Evolutionary conservation across 768 basidiomycete genomes (phyloP).

Genomic region (Candolleomyces aberdarensis): DNA sequence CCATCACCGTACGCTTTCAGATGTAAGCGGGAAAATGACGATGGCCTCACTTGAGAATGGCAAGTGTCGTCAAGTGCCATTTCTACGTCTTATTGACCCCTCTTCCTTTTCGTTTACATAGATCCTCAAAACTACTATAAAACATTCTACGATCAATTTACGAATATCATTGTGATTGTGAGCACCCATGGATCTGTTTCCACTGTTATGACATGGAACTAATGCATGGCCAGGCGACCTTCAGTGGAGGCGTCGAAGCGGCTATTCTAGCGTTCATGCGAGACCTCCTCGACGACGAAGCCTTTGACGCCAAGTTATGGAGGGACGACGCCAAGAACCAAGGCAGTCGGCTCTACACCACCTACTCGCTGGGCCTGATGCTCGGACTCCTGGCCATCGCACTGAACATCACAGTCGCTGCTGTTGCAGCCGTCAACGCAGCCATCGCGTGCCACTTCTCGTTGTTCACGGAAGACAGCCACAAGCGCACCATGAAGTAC

Average conservation of each 20-base stretch:
- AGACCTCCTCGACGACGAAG: background rate
- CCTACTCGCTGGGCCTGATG: background rate
- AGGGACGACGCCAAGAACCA: background rate
- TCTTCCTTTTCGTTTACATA: background rate
- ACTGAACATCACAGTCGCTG: background rate
- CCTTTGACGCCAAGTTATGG: background rate
- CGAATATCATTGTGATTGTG: background rate
- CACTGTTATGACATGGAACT: no score
- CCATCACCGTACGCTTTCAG: no score
- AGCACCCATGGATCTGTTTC: no score
- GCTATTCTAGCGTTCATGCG: background rate
- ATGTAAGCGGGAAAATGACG: no score
- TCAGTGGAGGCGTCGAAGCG: background rate
- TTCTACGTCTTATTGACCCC: no score
- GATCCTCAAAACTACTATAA: background rate
- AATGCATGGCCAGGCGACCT: background rate
- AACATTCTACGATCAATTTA: background rate
- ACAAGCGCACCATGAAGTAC: background rate
- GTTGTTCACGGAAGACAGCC: no score
- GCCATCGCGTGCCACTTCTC: background rate
- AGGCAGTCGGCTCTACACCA: background rate
- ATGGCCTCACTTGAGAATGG: no score
- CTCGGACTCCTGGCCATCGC: background rate
- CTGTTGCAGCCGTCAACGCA: background rate
- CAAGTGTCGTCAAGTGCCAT: no score